Conservation (phyloP, 1,284 basidiomycete species). For the Ganoderma multipileum region DNA sequence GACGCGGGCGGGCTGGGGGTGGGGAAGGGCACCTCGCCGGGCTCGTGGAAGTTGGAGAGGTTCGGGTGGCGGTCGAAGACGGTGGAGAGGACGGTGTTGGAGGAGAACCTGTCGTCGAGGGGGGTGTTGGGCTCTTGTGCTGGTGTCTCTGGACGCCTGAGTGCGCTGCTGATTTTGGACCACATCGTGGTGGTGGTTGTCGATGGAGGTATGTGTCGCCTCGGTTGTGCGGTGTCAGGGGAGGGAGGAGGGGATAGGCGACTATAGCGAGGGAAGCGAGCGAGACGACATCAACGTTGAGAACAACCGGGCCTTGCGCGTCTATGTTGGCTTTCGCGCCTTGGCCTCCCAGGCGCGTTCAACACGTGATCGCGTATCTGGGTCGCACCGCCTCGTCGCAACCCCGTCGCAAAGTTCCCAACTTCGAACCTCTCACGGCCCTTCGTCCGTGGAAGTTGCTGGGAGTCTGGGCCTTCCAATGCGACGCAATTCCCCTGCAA, state of each 20-base stretch:
- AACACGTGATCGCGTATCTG: slow-evolving; percentile 20
- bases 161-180: slow-evolving; percentile 63
- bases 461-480: not conserved
- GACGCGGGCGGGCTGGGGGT: slow-evolving; percentile 56
- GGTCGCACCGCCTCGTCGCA: not conserved
- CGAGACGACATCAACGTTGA: slow-evolving; percentile 20
- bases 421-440: not conserved
- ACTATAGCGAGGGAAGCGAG: slow-evolving; percentile 15
- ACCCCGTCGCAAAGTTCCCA: not conserved
- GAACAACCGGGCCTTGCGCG: slow-evolving; percentile 9
- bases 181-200: slow-evolving; percentile 52
- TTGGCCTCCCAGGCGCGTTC: slow-evolving; percentile 8
- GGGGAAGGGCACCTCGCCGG: slow-evolving; percentile 45
- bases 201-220: slow-evolving; percentile 18
- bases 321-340: slow-evolving; percentile 18
- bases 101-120: slow-evolving; percentile 44
- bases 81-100: slow-evolving; percentile 51
- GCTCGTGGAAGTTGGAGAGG: slow-evolving; percentile 58
- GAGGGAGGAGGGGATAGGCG: slow-evolving; percentile 5
- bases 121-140: slow-evolving; percentile 35
- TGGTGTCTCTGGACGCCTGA: slow-evolving; percentile 48
- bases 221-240: not conserved
- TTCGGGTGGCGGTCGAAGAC: slow-evolving; percentile 66
- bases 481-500: not conserved
- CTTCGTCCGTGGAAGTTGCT: not conserved